Conservation (phyloP, 108 stramenopile species). For the Nitzschia inconspicua region DNA sequence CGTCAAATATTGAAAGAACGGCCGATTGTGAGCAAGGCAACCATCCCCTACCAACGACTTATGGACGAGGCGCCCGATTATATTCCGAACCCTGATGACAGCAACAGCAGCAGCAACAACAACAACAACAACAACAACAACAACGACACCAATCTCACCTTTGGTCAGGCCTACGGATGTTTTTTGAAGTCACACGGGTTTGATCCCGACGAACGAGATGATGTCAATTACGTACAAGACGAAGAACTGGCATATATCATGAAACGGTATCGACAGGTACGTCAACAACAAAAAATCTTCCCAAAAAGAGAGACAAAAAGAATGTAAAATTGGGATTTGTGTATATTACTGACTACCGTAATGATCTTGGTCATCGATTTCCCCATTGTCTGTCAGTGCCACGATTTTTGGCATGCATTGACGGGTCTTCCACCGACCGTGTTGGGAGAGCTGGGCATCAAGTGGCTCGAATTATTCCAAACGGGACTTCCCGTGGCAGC, state of each 20-base stretch:
- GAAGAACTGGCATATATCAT: conserved; percentile 91
- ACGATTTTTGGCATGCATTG: conserved; percentile 95
- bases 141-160: conserved; percentile 48
- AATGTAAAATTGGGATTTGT: conserved; percentile 14
- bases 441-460: conserved; percentile 92
- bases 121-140: conserved; percentile 20
- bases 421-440: conserved; percentile 93
- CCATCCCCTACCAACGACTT: conserved; percentile 41
- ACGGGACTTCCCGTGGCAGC: conserved; percentile 92
- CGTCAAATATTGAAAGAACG: conserved; percentile 57
- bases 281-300: no score
- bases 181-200: conserved; percentile 85
- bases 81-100: no score
- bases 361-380: no score
- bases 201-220: conserved; percentile 79
- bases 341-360: neutral
- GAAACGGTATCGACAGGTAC: conserved; percentile 85
- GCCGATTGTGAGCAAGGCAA: conserved; percentile 64
- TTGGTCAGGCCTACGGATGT: conserved; percentile 85
- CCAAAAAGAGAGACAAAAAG: no score
- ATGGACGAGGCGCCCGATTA: conserved; percentile 26
- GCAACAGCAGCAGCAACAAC: no score
- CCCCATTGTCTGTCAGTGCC: conserved; percentile 43
- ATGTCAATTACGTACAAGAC: conserved; percentile 56
- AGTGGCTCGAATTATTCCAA: conserved; percentile 95